Percentiles rank a stretch among this genome's conserved stretches.
Conservation (phyloP, 768 basidiomycete genomes). For the Xanthoconium purpureum region DNA sequence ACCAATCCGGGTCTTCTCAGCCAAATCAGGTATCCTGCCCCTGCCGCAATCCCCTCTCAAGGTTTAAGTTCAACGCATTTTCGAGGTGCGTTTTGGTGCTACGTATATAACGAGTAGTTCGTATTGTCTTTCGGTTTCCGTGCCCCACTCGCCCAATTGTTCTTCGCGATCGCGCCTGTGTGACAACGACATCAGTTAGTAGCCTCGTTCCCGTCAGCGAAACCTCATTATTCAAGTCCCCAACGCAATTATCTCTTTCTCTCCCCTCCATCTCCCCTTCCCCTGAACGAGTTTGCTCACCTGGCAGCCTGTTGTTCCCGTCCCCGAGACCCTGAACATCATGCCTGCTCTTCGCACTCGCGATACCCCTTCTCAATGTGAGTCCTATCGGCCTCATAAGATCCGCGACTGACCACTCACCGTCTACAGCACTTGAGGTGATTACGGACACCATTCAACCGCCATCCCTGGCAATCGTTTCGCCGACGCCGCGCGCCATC, state of each 20-base stretch:
- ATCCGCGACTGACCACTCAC: slow-evolving; percentile 17
- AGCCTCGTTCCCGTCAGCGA: slow-evolving; percentile 39
- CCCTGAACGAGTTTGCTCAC: slow-evolving; percentile 36
- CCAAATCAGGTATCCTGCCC: slow-evolving; percentile 21
- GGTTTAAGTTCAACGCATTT: slow-evolving; percentile 37
- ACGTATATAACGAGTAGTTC: slow-evolving; percentile 52
- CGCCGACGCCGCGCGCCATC: slow-evolving; percentile 56
- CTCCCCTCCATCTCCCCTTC: slow-evolving; percentile 34
- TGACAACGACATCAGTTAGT: slow-evolving; percentile 50
- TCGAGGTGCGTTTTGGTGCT: slow-evolving; percentile 27
- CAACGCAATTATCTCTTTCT: slow-evolving; percentile 16
- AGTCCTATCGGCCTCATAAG: slow-evolving; percentile 19
- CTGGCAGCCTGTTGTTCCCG: slow-evolving; percentile 32
- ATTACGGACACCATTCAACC: slow-evolving; percentile 58
- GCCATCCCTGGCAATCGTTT: slow-evolving; percentile 55
- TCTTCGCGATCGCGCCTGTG: slow-evolving; percentile 41
- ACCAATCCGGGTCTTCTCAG: slow-evolving; percentile 22
- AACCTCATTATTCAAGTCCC: slow-evolving; percentile 41
- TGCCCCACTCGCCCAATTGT: slow-evolving; percentile 69
- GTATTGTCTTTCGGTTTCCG: slow-evolving; percentile 57
- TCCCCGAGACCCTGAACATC: slow-evolving; percentile 37
- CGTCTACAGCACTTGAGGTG: slow-evolving; percentile 65
- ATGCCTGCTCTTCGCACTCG: slow-evolving; percentile 81
- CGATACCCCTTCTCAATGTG: slow-evolving; percentile 59
- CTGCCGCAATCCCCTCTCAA: slow-evolving; percentile 20